Percentiles rank a stretch among this genome's conserved stretches.
These are phyloP conservation scores for Amauroascus verrucosus DNA, from an alignment of 2,329 filamentous ascomycete species.

Conservation along the genomic window DNA sequence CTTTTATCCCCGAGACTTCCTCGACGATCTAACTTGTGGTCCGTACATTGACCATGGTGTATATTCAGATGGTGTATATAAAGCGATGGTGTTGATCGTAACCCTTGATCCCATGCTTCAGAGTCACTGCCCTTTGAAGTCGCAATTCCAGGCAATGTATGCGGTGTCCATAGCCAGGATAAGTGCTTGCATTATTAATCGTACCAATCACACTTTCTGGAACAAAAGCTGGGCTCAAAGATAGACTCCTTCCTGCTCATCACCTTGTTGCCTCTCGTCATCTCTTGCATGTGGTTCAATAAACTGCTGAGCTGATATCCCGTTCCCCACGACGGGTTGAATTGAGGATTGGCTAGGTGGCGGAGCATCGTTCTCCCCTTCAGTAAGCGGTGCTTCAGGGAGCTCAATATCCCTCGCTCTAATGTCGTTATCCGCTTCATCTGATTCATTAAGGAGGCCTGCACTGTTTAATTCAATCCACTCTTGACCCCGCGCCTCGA, in stretches of 20 bases:
- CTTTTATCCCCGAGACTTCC: background rate
- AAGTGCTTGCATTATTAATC: background rate
- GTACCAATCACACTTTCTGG: background rate
- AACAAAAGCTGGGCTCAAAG: slow-evolving; percentile 20
- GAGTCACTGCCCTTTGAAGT: background rate
- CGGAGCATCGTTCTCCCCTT: background rate
- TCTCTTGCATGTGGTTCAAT: background rate
- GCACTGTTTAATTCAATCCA: slow-evolving; percentile 35
- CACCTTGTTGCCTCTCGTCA: background rate
- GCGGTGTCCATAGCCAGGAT: background rate
- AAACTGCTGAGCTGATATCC: background rate
- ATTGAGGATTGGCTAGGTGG: background rate
- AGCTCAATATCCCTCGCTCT: background rate
- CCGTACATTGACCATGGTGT: background rate
- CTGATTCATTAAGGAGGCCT: background rate
- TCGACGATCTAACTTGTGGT: background rate
- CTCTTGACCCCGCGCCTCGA: slow-evolving; percentile 45
- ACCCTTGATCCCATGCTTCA: background rate
- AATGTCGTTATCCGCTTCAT: slow-evolving; percentile 4
- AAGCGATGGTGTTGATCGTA: background rate
- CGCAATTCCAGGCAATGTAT: background rate
- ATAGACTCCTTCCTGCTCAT: slow-evolving; percentile 23
- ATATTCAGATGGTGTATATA: background rate
- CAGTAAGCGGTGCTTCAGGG: background rate
- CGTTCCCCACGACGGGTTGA: background rate